Evolutionary conservation across 164 flowering plant genomes (phyloP), one percentile per base, ranked within the genome.

Genomic region (Tinospora cordifolia): DNA sequence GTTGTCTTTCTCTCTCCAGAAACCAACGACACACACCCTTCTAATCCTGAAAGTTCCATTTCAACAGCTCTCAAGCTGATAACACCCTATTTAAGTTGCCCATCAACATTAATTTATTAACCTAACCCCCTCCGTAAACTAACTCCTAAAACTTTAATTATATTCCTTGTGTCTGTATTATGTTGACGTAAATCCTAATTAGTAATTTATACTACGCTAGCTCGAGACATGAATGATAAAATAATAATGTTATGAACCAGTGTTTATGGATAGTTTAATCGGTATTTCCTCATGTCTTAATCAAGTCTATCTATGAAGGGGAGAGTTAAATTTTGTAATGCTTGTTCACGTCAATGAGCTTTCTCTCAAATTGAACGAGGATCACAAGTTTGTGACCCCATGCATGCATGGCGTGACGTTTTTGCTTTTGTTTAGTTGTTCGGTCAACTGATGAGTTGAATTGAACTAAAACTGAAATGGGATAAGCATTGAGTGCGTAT

Each of bases 101-200:
- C 15, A 24, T 68, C 51, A 25, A 10, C 17, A 54, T 25, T 68
- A 54, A 30, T 54, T 54, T 30, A 57, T 68, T 68, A 68, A 68
- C 63, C 57, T 66, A 66, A 58, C 19, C 40, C 21, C 60, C 19
- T 40, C 21, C 49, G 40, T 65, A 65, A 65, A 39, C 68, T 38
- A 39, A 65, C 68, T 65, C 68, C 44, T 38, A 19, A 65, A 3
- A 25, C 6, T n/a, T n/a, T 25, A 67, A 38, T 17, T 38, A 14
- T 69, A 69, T 58, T 44, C 15, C 17, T 24, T 69, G 24, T 59
- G 64, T 69, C n/a, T 59, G 71, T 39, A 69, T 58, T 69, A 59
- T 69, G 71, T 69, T 69, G 38, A 69, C 51, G 51, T 34, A 38
- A n/a, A 44, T 38, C 24, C 8, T 0, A 69, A 36, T 58, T 69